Conservation (phyloP, 306 rosid species). For the Vigna unguiculata region DNA sequence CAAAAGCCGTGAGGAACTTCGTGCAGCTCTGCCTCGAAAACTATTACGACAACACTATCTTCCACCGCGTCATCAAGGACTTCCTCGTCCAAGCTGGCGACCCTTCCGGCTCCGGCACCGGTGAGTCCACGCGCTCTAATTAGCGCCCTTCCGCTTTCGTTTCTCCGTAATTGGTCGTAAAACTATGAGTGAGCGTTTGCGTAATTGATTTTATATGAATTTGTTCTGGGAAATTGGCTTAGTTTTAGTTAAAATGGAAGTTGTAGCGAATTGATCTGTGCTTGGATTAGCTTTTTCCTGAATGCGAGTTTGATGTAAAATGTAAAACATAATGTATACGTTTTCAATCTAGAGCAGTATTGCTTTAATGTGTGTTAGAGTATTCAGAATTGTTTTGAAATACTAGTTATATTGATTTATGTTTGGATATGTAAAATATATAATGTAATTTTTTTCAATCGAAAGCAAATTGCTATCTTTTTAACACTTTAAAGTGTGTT, state of each 20-base stretch:
- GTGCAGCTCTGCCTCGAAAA: slow-evolving; percentile 97
- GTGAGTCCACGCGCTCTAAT: slow-evolving; percentile 39
- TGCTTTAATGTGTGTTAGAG: background rate
- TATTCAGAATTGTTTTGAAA: background rate
- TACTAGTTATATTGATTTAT: background rate
- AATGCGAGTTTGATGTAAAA: background rate
- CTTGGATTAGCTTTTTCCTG: background rate
- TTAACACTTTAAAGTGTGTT: background rate
- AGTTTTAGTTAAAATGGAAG: background rate
- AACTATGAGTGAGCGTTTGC: background rate
- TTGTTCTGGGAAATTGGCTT: background rate
- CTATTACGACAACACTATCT: slow-evolving; percentile 77
- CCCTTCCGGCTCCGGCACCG: slow-evolving; percentile 91
- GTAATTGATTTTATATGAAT: background rate
- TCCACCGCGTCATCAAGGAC: slow-evolving; percentile 86
- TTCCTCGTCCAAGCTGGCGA: slow-evolving; percentile 90
- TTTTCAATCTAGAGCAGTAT: background rate
- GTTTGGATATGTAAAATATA: background rate
- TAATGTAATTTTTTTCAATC: background rate
- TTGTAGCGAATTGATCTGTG: background rate
- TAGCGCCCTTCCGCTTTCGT: background rate
- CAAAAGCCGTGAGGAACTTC: slow-evolving; percentile 92
- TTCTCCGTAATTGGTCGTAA: background rate
- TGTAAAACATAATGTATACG: background rate
- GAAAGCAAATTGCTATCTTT: background rate